Conservation (phyloP, 1,284 basidiomycete species). For the Ganoderma lucidum region DNA sequence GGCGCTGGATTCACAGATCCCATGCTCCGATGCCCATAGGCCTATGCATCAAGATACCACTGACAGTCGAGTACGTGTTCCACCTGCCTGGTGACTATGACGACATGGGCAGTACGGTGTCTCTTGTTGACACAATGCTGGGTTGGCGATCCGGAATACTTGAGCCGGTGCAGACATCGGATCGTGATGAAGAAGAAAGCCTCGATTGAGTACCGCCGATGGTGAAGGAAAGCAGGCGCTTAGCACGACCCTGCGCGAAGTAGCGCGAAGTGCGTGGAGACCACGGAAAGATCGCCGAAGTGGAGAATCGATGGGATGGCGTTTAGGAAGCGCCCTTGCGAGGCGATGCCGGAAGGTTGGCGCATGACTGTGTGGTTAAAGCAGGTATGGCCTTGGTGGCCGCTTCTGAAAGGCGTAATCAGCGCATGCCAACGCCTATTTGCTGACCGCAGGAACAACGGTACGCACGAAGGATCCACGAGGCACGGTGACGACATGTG, state of each 20-base stretch:
- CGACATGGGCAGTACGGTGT: background rate
- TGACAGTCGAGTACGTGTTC: background rate
- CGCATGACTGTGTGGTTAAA: slow-evolving; percentile 10
- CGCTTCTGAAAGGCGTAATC: background rate
- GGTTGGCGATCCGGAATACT: background rate
- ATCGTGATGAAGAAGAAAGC: background rate
- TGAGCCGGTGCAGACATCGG: background rate
- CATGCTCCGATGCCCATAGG: background rate
- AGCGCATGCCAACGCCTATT: slow-evolving; percentile 6
- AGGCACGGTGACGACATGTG: slow-evolving; percentile 4
- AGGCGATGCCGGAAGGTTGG: slow-evolving; percentile 2
- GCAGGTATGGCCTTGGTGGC: background rate
- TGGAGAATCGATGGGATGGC: background rate
- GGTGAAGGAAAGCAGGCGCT: background rate
- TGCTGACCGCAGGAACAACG: slow-evolving; percentile 5
- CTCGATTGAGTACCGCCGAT: background rate
- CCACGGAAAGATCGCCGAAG: slow-evolving; percentile 3
- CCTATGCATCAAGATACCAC: background rate
- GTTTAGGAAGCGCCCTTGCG: background rate
- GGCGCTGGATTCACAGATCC: background rate
- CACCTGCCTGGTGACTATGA: slow-evolving; percentile 8
- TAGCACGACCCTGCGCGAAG: background rate
- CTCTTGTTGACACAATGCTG: background rate
- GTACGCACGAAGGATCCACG: background rate
- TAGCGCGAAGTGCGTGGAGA: background rate